Conservation (phyloP, 805 yeast species). For the Candida dajiaensis region DNA sequence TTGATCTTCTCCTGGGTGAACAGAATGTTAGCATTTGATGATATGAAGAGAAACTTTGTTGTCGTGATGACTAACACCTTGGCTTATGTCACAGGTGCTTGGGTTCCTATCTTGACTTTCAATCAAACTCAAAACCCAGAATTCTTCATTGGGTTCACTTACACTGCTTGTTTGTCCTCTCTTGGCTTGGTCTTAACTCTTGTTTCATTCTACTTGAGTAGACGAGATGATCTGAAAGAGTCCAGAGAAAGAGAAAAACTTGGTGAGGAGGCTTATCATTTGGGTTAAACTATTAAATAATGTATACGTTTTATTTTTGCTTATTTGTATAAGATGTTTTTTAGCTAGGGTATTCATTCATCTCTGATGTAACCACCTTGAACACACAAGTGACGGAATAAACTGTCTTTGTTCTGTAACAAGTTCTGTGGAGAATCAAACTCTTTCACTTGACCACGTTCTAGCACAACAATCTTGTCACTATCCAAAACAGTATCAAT, state of each 20-base stretch:
- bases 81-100: conserved; percentile 36
- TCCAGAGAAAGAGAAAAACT: not conserved
- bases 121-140: conserved; percentile 30
- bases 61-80: conserved; percentile 36
- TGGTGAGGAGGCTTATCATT: not conserved
- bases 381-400: conserved; percentile 51
- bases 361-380: conserved; percentile 36
- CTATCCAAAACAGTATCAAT: conserved; percentile 82
- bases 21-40: conserved; percentile 32
- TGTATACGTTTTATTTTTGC: not conserved
- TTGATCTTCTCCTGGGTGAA: conserved; percentile 53
- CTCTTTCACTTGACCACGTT: conserved; percentile 68
- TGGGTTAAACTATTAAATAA: not conserved
- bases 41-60: conserved; percentile 29
- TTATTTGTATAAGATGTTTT: not conserved
- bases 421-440: conserved; percentile 63
- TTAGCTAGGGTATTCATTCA: not conserved
- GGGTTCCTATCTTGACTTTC: conserved; percentile 38
- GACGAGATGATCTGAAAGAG: conserved; percentile 3
- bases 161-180: conserved; percentile 23
- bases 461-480: conserved; percentile 72
- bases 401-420: conserved; percentile 35
- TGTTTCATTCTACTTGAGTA: not conserved
- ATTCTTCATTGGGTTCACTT: conserved; percentile 34
- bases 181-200: conserved; percentile 2